Base-by-base conservation (phyloP, 257 asterid species). In the Gentiana straminea region DNA sequence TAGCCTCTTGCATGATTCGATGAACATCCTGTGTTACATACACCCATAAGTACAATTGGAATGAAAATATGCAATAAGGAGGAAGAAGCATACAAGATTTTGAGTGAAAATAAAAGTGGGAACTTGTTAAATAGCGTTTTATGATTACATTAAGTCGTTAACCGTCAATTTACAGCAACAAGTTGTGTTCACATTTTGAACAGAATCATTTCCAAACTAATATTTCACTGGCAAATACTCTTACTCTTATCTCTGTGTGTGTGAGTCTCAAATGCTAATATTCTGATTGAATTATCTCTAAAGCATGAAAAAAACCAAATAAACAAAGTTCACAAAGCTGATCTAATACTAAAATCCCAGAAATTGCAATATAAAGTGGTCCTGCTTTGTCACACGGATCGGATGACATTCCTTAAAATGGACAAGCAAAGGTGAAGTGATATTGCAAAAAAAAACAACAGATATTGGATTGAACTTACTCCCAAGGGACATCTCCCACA, bases 401-500 rank as follows among this genome's bases (percentile, higher is more conserved):
- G 32, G 6, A 15, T 3, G 9, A 8, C 38, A 57, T 41, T 41
- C 46, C 46, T 41, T 5, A 41, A 10, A 10, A 43, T 8, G 1
- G 11, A 49, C 55, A 4, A 15, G 38, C 10, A 50, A 8, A 36
- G 24, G 44, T 46, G 5, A 38, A 13, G 10, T 3, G 33, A 33
- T 35, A 51, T 13, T 50, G 8, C 33, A 24, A 43, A 5, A 24
- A 8, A 15, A 37, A 24, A 32, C 12, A 49, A 53, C 12, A 52
- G 39, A 24, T 24, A 46, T 55, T 7, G 3, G 33, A 55, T 35
- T 8, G 32, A 68, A 55, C 74, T 69, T 64, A 69, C 70, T 69
- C 74, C 74, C 74, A 69, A 2, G 74, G 74, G 41, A 69, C 74
- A 63, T 69, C 74, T 56, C 74, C 74, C 34, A 69, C 74, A 43